Evolutionary conservation across 495 filamentous ascomycete species (phyloP).

Genomic region (Xylaria venustula): DNA sequence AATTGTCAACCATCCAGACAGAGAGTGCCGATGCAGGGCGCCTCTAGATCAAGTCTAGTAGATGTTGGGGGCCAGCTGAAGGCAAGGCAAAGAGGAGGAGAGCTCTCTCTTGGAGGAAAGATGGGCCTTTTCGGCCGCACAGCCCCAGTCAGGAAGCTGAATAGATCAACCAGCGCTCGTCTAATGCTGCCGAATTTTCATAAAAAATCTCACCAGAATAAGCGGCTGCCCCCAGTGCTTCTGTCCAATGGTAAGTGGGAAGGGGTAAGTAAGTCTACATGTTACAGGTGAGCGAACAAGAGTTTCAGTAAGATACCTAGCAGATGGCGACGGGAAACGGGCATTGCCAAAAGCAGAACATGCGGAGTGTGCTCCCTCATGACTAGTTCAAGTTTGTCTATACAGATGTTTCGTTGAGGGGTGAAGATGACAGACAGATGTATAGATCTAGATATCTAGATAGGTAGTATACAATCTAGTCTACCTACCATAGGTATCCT

Average conservation of each 20-base stretch:
- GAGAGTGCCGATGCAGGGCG: neutral
- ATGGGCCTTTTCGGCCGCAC: slow-evolving; percentile 14
- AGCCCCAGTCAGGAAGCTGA: slow-evolving; percentile 17
- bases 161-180: slow-evolving; percentile 3
- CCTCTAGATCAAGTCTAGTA: neutral
- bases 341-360: neutral
- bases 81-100: slow-evolving; percentile 28
- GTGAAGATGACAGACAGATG: neutral
- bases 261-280: too few species aligned
- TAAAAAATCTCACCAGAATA: slow-evolving; percentile 5
- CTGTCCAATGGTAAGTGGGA: too few species aligned
- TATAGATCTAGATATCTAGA: too few species aligned
- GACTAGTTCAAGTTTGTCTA: neutral
- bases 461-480: neutral
- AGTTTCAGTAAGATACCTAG: too few species aligned
- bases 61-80: slow-evolving; percentile 34
- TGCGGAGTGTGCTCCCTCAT: neutral
- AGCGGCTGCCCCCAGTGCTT: too few species aligned
- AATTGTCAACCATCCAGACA: too few species aligned
- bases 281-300: too few species aligned
- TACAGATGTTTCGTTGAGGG: neutral
- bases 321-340: slow-evolving; percentile 9
- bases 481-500: too few species aligned
- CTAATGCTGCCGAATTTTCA: slow-evolving; percentile 3
- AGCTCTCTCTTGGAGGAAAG: slow-evolving; percentile 11